These are phyloP conservation scores for Hypoxylon rickii DNA, from an alignment of 495 filamentous ascomycete species.

Conservation along the genomic window DNA sequence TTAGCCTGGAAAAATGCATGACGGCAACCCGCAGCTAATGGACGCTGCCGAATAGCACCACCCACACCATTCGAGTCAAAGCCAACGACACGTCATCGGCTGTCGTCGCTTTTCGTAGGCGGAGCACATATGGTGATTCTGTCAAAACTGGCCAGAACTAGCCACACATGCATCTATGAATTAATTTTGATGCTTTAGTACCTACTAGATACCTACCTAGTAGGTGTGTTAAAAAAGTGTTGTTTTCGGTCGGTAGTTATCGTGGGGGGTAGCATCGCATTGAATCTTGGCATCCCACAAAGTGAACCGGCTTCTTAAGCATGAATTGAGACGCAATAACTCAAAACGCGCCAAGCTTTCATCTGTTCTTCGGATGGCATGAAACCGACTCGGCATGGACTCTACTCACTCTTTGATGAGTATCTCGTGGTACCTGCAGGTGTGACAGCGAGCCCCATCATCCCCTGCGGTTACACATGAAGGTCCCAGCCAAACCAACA, in stretches of 20 bases:
- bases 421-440: too few relatives aligned
- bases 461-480: not conserved
- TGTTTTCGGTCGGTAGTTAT: too few relatives aligned
- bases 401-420: not conserved
- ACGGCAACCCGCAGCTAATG: slow-evolving; percentile 23
- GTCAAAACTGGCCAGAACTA: too few relatives aligned
- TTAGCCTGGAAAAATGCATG: slow-evolving; percentile 23
- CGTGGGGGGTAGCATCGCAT: too few relatives aligned
- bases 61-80: slow-evolving; percentile 24
- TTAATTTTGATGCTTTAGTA: too few relatives aligned
- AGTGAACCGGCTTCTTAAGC: not conserved
- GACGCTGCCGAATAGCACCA: slow-evolving; percentile 4
- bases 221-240: too few relatives aligned
- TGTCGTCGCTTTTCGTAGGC: slow-evolving; percentile 8
- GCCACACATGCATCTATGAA: too few relatives aligned
- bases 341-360: slow-evolving; percentile 20
- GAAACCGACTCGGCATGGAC: slow-evolving; percentile 1
- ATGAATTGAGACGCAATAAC: slow-evolving; percentile 4
- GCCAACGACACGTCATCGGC: slow-evolving; percentile 34
- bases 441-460: not conserved
- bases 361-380: slow-evolving; percentile 6
- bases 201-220: not conserved
- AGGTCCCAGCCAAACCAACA: not conserved
- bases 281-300: slow-evolving; percentile 9
- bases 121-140: too few relatives aligned